A percentile compares a stretch with the other conserved stretches of the same genome.
Evolutionary conservation across 345 rosid genomes (phyloP).

Genomic region (Pugionium cornutum): DNA sequence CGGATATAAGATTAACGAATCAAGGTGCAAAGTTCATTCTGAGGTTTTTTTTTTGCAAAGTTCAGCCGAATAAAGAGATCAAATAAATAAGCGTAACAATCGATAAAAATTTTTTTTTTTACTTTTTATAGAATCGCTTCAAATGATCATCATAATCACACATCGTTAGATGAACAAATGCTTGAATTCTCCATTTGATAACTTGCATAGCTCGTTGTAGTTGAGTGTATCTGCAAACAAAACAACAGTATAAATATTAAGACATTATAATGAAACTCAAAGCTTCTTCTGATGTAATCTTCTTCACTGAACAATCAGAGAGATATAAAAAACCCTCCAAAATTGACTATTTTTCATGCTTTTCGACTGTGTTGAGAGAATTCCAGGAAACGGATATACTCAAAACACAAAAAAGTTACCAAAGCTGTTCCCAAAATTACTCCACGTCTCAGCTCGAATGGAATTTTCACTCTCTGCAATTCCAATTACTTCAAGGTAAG

Average conservation of each 20-base stretch:
- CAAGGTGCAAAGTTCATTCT: too few species aligned
- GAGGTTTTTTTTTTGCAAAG: too few species aligned
- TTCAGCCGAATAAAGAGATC: too few species aligned
- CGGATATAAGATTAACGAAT: not conserved
- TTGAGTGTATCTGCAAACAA: constrained; percentile 53
- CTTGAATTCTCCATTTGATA: constrained; percentile 78
- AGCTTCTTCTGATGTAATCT: not conserved
- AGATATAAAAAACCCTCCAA: not conserved
- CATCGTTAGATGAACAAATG: constrained; percentile 59
- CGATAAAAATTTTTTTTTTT: too few species aligned
- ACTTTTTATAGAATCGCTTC: too few species aligned
- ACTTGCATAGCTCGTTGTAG: constrained; percentile 81
- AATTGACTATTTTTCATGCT: not conserved
- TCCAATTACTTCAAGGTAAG: constrained; percentile 80
- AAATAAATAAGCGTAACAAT: too few species aligned
- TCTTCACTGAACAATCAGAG: not conserved
- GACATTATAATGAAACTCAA: not conserved
- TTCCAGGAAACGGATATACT: not conserved
- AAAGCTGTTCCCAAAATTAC: constrained; percentile 72
- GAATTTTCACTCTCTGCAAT: constrained; percentile 67
- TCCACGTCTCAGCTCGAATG: constrained; percentile 68
- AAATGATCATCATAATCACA: not conserved
- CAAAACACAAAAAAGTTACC: constrained; percentile 45
- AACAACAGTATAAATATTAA: not conserved
- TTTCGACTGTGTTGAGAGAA: not conserved